These are phyloP conservation scores for Cichorium intybus DNA, from an alignment of 140 eudicot genomes.

Conservation along the genomic window DNA sequence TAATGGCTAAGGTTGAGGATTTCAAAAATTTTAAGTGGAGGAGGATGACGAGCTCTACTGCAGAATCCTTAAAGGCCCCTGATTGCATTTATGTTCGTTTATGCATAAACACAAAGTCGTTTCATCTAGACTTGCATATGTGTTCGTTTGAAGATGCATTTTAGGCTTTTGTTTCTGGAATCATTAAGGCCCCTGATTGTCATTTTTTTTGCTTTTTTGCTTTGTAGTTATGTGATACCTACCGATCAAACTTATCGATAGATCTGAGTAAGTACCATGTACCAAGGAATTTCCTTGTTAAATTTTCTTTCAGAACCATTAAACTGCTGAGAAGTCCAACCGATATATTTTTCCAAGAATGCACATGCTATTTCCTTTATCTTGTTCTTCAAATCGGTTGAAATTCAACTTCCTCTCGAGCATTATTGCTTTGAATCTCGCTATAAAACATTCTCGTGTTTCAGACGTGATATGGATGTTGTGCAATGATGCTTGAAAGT, in stretches of 20 bases:
- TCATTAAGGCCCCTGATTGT: background rate
- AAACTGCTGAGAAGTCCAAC: constrained; percentile 85
- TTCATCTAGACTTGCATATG: background rate
- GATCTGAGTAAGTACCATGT: constrained; percentile 89
- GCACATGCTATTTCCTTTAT: background rate
- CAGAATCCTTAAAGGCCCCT: too few relatives aligned
- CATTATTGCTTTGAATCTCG: too few relatives aligned
- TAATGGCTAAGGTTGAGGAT: too few relatives aligned
- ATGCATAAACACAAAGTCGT: too few relatives aligned
- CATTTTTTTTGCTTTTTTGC: constrained; percentile 5
- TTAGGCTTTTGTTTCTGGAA: constrained; percentile 2
- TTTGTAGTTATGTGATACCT: constrained; percentile 91
- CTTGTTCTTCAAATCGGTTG: too few relatives aligned
- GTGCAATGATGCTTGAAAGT: too few relatives aligned
- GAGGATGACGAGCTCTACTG: too few relatives aligned
- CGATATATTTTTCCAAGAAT: constrained; percentile 73
- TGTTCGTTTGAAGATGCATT: background rate
- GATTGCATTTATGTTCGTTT: too few relatives aligned
- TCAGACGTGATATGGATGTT: too few relatives aligned
- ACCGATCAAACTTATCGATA: constrained; percentile 71
- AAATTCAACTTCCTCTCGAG: too few relatives aligned
- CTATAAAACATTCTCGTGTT: too few relatives aligned
- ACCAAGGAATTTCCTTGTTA: constrained; percentile 77
- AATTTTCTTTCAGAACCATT: constrained; percentile 80
- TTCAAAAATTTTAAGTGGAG: too few relatives aligned